These are phyloP conservation scores for Trametes pubescens DNA, from an alignment of 1,284 basidiomycete species.

Conservation along the genomic window DNA sequence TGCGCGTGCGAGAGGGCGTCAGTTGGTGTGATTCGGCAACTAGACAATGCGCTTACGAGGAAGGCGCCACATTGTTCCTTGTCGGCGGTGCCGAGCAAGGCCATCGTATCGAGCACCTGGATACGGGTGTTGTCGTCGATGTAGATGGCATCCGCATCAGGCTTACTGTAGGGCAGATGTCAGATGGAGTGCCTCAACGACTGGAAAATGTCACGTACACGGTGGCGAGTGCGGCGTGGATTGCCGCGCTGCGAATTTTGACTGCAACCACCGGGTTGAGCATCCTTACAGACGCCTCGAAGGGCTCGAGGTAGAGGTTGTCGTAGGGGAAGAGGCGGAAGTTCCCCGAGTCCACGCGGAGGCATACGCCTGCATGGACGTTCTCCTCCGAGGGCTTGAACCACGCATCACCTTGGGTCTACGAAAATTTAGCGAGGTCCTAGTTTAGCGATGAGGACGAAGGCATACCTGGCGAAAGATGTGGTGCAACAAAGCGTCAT, in stretches of 20 bases:
- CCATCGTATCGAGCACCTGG: conserved; percentile 71
- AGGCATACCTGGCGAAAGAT: conserved; percentile 58
- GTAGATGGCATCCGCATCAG: conserved; percentile 61
- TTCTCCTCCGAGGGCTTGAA: conserved; percentile 80
- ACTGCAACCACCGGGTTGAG: conserved; percentile 86
- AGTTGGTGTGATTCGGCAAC: neutral
- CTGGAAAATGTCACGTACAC: conserved; percentile 57
- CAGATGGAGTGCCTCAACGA: conserved; percentile 3
- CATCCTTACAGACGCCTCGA: conserved; percentile 73
- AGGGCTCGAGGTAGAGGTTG: conserved; percentile 63
- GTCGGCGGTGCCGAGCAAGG: conserved; percentile 70
- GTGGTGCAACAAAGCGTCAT: conserved; percentile 74
- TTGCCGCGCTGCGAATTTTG: conserved; percentile 80
- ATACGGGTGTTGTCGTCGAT: conserved; percentile 67
- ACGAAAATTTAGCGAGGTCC: neutral
- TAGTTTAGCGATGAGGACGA: neutral
- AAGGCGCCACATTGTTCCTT: conserved; percentile 90
- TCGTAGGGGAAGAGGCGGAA: conserved; percentile 80
- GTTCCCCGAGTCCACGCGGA: conserved; percentile 64
- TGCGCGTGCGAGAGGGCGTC: conserved; percentile 34
- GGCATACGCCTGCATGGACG: conserved; percentile 71
- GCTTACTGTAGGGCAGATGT: conserved; percentile 47
- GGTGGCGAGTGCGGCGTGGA: conserved; percentile 75
- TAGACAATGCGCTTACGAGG: conserved; percentile 55
- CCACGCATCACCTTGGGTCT: conserved; percentile 79